These are phyloP conservation scores for Neurospora sp. DNA, from an alignment of 495 filamentous ascomycete genomes.

Conservation along the genomic window DNA sequence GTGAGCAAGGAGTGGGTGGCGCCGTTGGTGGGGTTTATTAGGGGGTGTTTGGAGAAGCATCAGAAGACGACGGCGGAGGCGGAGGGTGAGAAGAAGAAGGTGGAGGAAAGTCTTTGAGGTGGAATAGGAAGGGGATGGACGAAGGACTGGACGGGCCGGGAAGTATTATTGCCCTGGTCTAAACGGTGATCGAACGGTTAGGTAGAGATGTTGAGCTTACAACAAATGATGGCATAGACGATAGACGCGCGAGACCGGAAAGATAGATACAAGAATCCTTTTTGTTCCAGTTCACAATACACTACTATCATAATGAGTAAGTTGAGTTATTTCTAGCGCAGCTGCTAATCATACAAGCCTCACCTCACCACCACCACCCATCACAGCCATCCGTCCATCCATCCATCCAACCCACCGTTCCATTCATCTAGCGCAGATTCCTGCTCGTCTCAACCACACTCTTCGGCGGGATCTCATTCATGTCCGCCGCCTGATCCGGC, in stretches of 20 bases:
- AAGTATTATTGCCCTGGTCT: too few relatives aligned
- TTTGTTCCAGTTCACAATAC: background rate
- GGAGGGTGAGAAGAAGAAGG: background rate
- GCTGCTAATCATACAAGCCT: too few relatives aligned
- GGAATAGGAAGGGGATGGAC: background rate
- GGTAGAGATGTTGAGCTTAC: too few relatives aligned
- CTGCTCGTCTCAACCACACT: background rate
- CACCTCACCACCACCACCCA: too few relatives aligned
- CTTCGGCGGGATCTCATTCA: slow-evolving; percentile 1
- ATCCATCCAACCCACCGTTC: background rate
- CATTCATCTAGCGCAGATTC: background rate
- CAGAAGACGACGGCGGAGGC: background rate
- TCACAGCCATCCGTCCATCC: too few relatives aligned
- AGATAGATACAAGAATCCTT: background rate
- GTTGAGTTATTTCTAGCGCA: too few relatives aligned
- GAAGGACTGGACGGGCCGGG: too few relatives aligned
- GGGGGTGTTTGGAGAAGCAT: slow-evolving; percentile 38
- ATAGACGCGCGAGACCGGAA: background rate
- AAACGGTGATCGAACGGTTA: too few relatives aligned
- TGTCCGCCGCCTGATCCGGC: background rate
- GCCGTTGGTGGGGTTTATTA: slow-evolving; percentile 65
- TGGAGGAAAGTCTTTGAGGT: background rate
- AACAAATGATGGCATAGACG: too few relatives aligned
- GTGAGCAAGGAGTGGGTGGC: slow-evolving; percentile 68
- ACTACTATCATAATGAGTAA: too few relatives aligned